Evolutionary conservation across 1,284 basidiomycete species (phyloP), one percentile per base, ranked within the genome.

Genomic region (Ganoderma multipileum): DNA sequence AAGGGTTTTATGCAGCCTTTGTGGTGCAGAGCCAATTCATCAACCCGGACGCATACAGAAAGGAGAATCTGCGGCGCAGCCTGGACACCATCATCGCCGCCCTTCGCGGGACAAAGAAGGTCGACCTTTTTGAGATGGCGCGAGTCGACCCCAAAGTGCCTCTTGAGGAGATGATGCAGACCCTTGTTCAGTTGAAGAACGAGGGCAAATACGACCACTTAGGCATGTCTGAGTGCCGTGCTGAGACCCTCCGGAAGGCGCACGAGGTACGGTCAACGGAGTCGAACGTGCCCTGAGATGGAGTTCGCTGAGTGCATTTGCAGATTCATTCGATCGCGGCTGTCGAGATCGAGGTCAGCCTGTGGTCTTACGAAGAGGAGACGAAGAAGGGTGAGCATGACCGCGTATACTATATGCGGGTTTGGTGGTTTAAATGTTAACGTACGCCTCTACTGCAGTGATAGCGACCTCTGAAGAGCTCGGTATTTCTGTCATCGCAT

Each of bases 401-500:
- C 30, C 28, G 36, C 20, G 12, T 61, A 3, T 8, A 41, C 11
- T 36, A 9, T 18, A 9, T 7, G 38, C 20, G 8, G 33, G 36
- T 14, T 16, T 36, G 4, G 18, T 16, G 44, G 3, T 23, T 16
- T 7, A 8, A 11, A 11, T 26, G 30, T 36, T n/a, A 20, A 26
- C 18, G 4, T 11, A n/a, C 11, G 38, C 4, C 23, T 20, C 4
- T 39, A 33, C 11, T 30, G n/a, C 39, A 82, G 83, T 84, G 5
- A 79, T 84, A 41, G 74, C 77, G 2, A 77, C 80, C 2, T 76
- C 80, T 11, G 76, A 81, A 30, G 83, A 89, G 71, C 81, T 87
- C 28, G 80, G 81, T 8, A 81, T 88, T 52, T 80, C 87, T 11
- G 81, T 91, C 38, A 77, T 84, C 16, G 87, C 84, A 39, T 92